These are phyloP conservation scores for Arthrobotrys pseudoclavata DNA, from an alignment of 2,329 filamentous ascomycete species.

Conservation along the genomic window DNA sequence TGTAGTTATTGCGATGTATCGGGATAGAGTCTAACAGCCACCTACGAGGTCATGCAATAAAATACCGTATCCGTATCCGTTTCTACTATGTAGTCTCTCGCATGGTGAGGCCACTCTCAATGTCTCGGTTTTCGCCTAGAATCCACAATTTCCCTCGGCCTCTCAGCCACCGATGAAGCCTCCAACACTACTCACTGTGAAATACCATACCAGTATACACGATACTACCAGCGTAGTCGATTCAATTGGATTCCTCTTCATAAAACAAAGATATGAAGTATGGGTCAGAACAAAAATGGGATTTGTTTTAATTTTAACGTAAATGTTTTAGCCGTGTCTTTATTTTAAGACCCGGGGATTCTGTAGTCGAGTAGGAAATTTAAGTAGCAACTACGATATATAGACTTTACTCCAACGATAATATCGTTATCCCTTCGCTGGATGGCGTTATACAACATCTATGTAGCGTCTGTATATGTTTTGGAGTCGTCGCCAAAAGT, in stretches of 20 bases:
- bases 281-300: too few relatives aligned
- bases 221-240: too few relatives aligned
- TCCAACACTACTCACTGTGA: background rate
- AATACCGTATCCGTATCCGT: background rate
- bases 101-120: background rate
- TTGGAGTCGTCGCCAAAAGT: too few relatives aligned
- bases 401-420: background rate
- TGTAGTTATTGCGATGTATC: too few relatives aligned
- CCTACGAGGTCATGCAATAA: background rate
- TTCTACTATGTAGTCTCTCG: background rate
- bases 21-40: background rate
- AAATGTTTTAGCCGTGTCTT: too few relatives aligned
- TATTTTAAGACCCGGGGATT: too few relatives aligned
- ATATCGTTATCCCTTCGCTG: background rate
- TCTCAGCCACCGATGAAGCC: background rate
- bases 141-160: background rate
- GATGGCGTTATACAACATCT: constrained; percentile 1
- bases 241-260: too few relatives aligned
- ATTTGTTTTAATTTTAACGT: too few relatives aligned
- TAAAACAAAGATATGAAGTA: too few relatives aligned
- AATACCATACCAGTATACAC: too few relatives aligned
- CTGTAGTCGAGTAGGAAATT: background rate
- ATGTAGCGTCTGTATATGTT: too few relatives aligned
- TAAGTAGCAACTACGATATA: background rate
- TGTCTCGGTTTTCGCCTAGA: constrained; percentile 4